Conservation (phyloP, 768 basidiomycete genomes). For the Rhizopogon salebrosus region DNA sequence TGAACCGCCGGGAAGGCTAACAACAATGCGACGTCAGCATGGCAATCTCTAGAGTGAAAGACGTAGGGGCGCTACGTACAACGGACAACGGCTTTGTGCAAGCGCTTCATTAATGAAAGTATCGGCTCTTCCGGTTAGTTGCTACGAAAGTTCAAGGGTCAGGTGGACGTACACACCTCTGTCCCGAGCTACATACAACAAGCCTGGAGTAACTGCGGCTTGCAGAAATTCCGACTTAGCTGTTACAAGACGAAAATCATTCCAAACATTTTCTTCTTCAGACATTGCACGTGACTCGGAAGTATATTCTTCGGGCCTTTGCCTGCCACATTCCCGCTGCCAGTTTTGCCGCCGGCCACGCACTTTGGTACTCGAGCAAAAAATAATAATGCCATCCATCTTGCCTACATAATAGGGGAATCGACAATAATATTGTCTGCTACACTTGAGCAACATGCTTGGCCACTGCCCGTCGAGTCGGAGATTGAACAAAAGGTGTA, state of each 20-base stretch:
- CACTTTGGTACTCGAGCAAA: neutral
- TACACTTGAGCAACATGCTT: neutral
- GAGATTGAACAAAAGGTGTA: neutral
- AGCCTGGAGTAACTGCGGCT: too few relatives aligned
- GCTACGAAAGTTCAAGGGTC: too few relatives aligned
- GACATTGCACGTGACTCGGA: too few relatives aligned
- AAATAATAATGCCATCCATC: neutral
- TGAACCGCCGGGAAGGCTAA: neutral
- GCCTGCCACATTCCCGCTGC: too few relatives aligned
- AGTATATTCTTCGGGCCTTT: too few relatives aligned
- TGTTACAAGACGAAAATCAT: too few relatives aligned
- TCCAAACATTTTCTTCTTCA: too few relatives aligned
- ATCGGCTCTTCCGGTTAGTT: too few relatives aligned
- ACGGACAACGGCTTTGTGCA: neutral
- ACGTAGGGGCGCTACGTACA: neutral
- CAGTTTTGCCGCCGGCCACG: too few relatives aligned
- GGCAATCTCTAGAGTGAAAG: neutral
- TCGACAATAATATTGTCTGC: neutral
- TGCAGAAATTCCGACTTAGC: too few relatives aligned
- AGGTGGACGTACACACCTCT: too few relatives aligned
- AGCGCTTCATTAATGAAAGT: neutral
- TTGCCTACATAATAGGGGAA: neutral
- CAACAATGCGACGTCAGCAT: slow-evolving; percentile 1
- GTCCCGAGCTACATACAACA: too few relatives aligned
- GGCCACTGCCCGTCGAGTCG: neutral